A percentile compares a stretch with the other conserved stretches of the same genome.
These are phyloP conservation scores for Euphrasia confusa DNA, from an alignment of 257 asterid genomes.

Conservation along the genomic window DNA sequence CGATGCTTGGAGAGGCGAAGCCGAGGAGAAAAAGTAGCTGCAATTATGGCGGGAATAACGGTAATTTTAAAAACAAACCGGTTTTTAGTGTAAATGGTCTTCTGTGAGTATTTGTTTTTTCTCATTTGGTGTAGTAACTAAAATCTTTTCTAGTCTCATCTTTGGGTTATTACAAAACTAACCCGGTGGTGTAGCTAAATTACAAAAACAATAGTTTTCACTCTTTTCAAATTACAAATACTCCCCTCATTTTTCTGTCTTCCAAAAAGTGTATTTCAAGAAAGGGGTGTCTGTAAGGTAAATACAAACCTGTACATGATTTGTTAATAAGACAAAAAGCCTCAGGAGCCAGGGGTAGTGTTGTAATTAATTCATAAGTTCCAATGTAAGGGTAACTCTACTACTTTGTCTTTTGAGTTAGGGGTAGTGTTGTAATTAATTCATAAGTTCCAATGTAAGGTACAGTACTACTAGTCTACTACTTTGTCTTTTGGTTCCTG, in stretches of 20 bases:
- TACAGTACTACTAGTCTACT: too few relatives aligned
- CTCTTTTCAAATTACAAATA: too few relatives aligned
- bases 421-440: not conserved
- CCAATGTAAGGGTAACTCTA: not conserved
- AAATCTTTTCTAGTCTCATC: not conserved
- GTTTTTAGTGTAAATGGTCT: conserved; percentile 37
- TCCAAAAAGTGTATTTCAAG: too few relatives aligned
- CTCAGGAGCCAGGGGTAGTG: not conserved
- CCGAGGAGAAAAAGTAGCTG: conserved; percentile 46
- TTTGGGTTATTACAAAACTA: not conserved
- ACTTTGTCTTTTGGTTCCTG: not conserved
- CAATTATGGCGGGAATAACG: conserved; percentile 22
- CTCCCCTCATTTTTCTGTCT: too few relatives aligned
- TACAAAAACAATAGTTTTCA: not conserved
- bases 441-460: not conserved
- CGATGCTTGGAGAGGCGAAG: conserved; percentile 57
- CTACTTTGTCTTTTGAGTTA: too few relatives aligned
- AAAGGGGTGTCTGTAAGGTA: too few relatives aligned
- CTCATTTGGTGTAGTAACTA: conserved; percentile 21
- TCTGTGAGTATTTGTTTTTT: conserved; percentile 14
- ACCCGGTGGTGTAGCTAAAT: not conserved
- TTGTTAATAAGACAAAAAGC: not conserved
- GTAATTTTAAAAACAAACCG: conserved; percentile 30
- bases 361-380: not conserved
- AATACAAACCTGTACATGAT: too few relatives aligned